Base-by-base conservation (phyloP, 768 basidiomycete genomes). In the Leccinum pellstonianum region DNA sequence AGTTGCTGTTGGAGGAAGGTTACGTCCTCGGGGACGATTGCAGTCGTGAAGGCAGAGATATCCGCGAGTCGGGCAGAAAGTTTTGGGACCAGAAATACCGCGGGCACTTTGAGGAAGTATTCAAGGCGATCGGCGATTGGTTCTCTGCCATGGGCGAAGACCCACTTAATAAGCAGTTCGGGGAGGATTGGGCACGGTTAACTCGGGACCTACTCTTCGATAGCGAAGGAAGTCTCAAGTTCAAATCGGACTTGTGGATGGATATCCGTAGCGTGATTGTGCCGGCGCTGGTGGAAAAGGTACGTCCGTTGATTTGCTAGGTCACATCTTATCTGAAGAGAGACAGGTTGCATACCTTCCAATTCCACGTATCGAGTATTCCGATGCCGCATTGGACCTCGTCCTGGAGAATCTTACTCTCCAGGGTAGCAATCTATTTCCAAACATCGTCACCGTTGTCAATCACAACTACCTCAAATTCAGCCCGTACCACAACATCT, bases 321-420 rank as follows among this genome's bases (percentile, higher is more conserved):
- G 56, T 9, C 25, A 14, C 14, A 49, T 35, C 38, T 14, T 12
- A 51, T 62, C 15, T 58, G 47, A 31, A 3, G 31, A 25, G 23
- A 37, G 25, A 3, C 27, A 90, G 85, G 79, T 89, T 53, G 88
- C 88, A 21, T 89, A 92, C 66, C 70, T 95, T 56, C 94, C 94
- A 7, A 95, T 98, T 64, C 96, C 96, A 0, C 88, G 94, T 37
- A 85, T 95, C 70, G 95, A 97, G 75, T 98, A 97, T 77, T 88
- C 90, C 37, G 93, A 96, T 74, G 88, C 93, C 54, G 70, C 80
- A 6, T 76, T 95, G 61, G 95, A 97, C 66, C 82, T 97, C 48
- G 91, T 96, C 59, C 85, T 98, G 62, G 96, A 98, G 80, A 98
- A 96, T 73, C 82, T 98, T 35, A 90, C 91, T 1, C 80, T 95